Conservation (phyloP, 163 green algal genomes). For the Volvox carteri region DNA sequence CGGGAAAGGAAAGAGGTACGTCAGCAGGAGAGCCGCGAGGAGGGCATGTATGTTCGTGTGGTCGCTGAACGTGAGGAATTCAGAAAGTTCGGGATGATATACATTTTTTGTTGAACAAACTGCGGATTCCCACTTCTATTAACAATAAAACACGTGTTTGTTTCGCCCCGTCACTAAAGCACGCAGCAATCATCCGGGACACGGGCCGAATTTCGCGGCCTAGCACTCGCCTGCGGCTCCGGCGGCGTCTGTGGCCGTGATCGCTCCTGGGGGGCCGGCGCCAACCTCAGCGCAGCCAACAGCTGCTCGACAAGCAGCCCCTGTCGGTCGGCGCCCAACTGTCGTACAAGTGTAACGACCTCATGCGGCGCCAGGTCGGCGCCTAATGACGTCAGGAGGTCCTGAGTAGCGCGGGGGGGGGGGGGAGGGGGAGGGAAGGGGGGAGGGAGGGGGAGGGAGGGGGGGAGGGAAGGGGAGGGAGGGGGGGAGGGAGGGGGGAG, state of each 20-base stretch:
- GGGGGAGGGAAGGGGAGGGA: not conserved
- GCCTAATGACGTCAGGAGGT: constrained; percentile 35
- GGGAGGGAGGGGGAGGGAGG: not conserved
- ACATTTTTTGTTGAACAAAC: too few species aligned
- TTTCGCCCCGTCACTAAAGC: too few species aligned
- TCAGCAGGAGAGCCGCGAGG: not conserved
- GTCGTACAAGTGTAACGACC: constrained; percentile 57
- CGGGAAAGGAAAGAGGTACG: too few species aligned
- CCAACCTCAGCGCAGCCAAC: constrained; percentile 45
- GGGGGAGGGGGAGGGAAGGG: not conserved
- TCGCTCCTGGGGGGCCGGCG: constrained; percentile 2
- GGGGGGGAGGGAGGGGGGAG: too few species aligned
- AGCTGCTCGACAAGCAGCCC: constrained; percentile 59
- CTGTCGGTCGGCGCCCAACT: constrained; percentile 60
- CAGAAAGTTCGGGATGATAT: too few species aligned
- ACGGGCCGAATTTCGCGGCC: too few species aligned
- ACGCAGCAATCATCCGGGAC: too few species aligned
- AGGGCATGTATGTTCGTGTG: too few species aligned
- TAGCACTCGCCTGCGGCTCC: not conserved
- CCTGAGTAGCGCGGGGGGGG: not conserved
- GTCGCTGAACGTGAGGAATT: too few species aligned
- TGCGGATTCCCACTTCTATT: too few species aligned
- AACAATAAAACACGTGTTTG: too few species aligned
- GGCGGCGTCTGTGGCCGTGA: not conserved
- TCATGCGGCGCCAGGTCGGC: constrained; percentile 56